Base-by-base conservation (phyloP, 371 early-diverging fungal genomes). In the Choanephora cucurbitarum region DNA sequence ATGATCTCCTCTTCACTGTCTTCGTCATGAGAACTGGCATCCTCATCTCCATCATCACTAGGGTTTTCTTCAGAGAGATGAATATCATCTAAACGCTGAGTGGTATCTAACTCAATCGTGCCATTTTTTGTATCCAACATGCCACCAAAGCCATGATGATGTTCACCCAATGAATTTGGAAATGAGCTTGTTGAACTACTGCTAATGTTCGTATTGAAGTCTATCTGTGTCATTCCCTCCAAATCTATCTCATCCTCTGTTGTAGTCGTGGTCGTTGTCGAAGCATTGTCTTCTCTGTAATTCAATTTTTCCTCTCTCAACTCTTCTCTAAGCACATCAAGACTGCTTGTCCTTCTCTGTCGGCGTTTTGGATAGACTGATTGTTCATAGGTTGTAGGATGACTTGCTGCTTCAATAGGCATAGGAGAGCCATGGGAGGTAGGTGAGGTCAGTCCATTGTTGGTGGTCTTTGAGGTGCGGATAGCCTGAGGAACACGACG, bases 281-380 rank as follows among this genome's bases (percentile, higher is more conserved):
- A 40, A 33, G 42, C 46, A 1, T n/a, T 24, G 0, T 49, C 57
- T 19, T 39, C 52, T 14, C 48, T 28, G 7, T 28, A 28, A 7
- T 7, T 49, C n/a, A 15, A 22, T 19, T 53, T 52, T 5, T 52
- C 46, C 3, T 59, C 64, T 8, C 60, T 52, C 32, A 64, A 60
- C 21, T 53, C 52, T 28, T 72, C 75, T 44, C 71, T 58, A 15
- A 78, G 34, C 0, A 78, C 79, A 37, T 78, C 70, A 8, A 78
- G 41, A 56, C 79, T 78, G 34, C 79, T 78, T 8, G 79, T 78
- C 41, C 75, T 63, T 23, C 70, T 52, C 22, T 55, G 59, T 56
- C 53, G 46, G 28, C 49, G 47, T 6, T 39, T 31, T 2, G 32
- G 28, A 41, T 52, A 58, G 1, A 50, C 5, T 15, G 55, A 24